Evolutionary conservation across 2,329 filamentous ascomycete genomes (phyloP).

Genomic region (Aquanectria penicillioides): DNA sequence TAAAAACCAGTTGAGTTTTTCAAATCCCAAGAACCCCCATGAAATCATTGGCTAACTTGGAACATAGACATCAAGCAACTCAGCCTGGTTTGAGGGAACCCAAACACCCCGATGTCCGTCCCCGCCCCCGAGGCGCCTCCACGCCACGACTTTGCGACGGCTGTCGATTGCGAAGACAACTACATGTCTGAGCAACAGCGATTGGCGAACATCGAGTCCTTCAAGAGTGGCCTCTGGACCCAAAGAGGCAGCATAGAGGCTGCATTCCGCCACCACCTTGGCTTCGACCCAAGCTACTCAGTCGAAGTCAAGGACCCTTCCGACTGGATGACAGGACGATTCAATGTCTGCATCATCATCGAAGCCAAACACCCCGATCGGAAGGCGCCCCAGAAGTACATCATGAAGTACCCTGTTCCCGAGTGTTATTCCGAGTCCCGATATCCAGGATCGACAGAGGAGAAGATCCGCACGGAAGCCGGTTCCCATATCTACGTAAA

Average conservation of each 20-base stretch:
- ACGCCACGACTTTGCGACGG: too few species aligned
- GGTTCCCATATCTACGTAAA: neutral
- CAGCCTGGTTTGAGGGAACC: too few species aligned
- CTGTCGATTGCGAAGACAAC: too few species aligned
- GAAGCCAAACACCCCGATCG: neutral
- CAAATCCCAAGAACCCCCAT: too few species aligned
- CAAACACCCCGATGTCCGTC: too few species aligned
- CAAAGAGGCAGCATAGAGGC: neutral
- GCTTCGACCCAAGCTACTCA: neutral
- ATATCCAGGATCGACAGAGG: neutral
- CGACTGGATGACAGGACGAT: neutral
- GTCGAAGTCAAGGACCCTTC: neutral
- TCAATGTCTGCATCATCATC: neutral
- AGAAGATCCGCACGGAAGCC: neutral
- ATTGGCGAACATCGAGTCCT: too few species aligned
- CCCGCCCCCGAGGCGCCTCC: too few species aligned
- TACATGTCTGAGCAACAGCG: too few species aligned
- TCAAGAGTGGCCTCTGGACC: too few species aligned
- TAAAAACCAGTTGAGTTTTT: too few species aligned
- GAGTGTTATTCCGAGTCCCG: neutral
- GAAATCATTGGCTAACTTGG: too few species aligned
- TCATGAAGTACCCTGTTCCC: neutral
- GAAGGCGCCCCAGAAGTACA: neutral
- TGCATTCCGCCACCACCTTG: neutral
- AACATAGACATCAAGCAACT: too few species aligned